Percentiles rank a stretch among this genome's conserved stretches.
Evolutionary conservation across 2,329 filamentous ascomycete species (phyloP).

Genomic region (Microsporum canis): DNA sequence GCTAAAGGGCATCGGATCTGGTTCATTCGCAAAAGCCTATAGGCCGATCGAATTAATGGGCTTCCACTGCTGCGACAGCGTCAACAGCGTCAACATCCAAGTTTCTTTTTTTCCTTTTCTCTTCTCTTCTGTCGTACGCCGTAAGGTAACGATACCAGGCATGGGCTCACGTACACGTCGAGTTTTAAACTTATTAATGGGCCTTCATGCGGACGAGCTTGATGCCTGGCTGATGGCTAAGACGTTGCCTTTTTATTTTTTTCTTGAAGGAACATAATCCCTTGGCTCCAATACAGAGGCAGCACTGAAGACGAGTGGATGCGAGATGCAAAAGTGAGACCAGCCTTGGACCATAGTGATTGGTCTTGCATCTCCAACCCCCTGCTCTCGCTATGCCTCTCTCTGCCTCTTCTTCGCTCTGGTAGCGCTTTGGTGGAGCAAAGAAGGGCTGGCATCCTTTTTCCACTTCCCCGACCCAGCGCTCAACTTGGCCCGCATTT

Average conservation of each 20-base stretch:
- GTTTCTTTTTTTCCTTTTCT: neutral
- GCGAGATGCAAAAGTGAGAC: constrained; percentile 2
- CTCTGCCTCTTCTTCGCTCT: neutral
- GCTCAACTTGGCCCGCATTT: neutral
- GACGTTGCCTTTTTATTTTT: neutral
- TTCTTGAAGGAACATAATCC: neutral
- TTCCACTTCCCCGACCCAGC: constrained; percentile 2
- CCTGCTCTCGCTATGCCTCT: neutral
- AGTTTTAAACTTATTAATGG: neutral
- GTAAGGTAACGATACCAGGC: neutral
- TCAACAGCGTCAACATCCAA: neutral
- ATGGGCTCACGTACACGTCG: neutral
- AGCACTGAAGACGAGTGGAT: neutral
- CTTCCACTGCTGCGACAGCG: neutral
- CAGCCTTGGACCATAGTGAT: constrained; percentile 5
- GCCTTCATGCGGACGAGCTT: neutral
- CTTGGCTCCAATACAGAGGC: neutral
- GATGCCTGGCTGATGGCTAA: neutral
- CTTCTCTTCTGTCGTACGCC: neutral
- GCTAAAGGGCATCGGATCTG: neutral
- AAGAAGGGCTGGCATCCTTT: neutral
- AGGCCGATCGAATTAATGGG: neutral
- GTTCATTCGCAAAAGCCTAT: neutral
- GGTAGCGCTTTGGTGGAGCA: neutral
- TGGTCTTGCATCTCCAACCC: neutral